Evolutionary conservation across 352 stramenopile genomes (phyloP).

Genomic region (Pythium plurisporium): DNA sequence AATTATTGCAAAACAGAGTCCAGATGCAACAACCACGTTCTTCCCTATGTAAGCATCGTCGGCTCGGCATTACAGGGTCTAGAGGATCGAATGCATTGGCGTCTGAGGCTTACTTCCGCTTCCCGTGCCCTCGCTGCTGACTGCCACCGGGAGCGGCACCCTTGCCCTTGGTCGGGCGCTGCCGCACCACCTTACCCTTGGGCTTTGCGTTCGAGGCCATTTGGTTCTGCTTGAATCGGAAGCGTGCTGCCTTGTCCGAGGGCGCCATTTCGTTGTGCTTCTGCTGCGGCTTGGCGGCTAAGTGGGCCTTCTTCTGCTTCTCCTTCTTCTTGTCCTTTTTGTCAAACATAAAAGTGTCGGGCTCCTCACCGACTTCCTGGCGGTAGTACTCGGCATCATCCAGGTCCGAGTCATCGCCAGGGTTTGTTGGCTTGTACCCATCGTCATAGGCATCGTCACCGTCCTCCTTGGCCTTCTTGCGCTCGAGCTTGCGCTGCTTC

Average conservation of each 20-base stretch:
- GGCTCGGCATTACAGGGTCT: too few species aligned
- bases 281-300: constrained; percentile 29
- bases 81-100: too few species aligned
- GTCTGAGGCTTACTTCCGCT: constrained; percentile 9
- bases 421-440: constrained; percentile 38
- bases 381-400: constrained; percentile 83
- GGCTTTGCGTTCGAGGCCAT: constrained; percentile 11
- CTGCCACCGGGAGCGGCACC: too few species aligned
- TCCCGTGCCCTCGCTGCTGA: neutral
- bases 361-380: constrained; percentile 77
- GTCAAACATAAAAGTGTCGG: constrained; percentile 74
- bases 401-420: constrained; percentile 54
- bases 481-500: constrained; percentile 66
- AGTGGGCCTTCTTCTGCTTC: constrained; percentile 15
- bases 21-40: too few species aligned
- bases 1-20: constrained; percentile 17
- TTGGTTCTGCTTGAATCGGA: constrained; percentile 30
- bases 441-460: constrained; percentile 30
- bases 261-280: constrained; percentile 54
- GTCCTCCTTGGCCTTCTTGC: constrained; percentile 45
- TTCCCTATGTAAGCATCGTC: too few species aligned
- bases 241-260: constrained; percentile 63
- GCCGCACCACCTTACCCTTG: constrained; percentile 58
- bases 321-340: constrained; percentile 58
- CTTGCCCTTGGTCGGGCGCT: constrained; percentile 38